Conservation (phyloP, 352 stramenopile species). For the Globisporangium nagaii region DNA sequence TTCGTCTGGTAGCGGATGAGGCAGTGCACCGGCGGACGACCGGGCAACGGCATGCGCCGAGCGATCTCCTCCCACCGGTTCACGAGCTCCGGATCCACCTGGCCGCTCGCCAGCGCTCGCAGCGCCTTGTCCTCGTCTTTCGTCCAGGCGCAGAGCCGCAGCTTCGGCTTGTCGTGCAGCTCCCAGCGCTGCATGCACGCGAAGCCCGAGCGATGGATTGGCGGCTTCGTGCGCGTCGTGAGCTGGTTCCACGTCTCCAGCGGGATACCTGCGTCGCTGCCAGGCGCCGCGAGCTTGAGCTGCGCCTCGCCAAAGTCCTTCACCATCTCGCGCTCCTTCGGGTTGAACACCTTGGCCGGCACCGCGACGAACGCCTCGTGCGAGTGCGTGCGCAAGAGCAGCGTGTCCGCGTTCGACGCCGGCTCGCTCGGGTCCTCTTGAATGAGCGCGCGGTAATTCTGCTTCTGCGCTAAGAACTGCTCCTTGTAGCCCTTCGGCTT, state of each 20-base stretch:
- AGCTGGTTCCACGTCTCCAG: conserved; percentile 49
- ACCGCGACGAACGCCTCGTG: conserved; percentile 55
- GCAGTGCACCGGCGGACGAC: conserved; percentile 46
- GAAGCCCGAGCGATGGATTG: conserved; percentile 58
- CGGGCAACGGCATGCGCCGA: conserved; percentile 32
- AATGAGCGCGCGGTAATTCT: background rate
- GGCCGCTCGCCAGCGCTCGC: conserved; percentile 29
- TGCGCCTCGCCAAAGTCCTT: conserved; percentile 38
- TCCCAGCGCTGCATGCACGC: conserved; percentile 74
- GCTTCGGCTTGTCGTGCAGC: conserved; percentile 48
- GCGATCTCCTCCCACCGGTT: conserved; percentile 54
- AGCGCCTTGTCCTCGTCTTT: conserved; percentile 46
- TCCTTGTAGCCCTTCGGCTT: conserved; percentile 18
- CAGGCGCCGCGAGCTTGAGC: conserved; percentile 14
- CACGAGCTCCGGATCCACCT: conserved; percentile 28
- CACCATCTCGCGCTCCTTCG: conserved; percentile 52
- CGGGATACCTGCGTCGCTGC: conserved; percentile 24
- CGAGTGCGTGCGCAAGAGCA: conserved; percentile 39
- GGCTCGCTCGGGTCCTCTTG: conserved; percentile 27
- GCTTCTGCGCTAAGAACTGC: conserved; percentile 5
- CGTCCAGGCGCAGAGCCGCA: conserved; percentile 50
- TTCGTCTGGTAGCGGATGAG: conserved; percentile 52
- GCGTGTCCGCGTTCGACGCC: conserved; percentile 42
- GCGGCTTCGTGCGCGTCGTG: conserved; percentile 18
- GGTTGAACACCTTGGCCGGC: conserved; percentile 42